Evolutionary conservation across 2,329 filamentous ascomycete genomes (phyloP).

Genomic region (Acrocalymma vagum): DNA sequence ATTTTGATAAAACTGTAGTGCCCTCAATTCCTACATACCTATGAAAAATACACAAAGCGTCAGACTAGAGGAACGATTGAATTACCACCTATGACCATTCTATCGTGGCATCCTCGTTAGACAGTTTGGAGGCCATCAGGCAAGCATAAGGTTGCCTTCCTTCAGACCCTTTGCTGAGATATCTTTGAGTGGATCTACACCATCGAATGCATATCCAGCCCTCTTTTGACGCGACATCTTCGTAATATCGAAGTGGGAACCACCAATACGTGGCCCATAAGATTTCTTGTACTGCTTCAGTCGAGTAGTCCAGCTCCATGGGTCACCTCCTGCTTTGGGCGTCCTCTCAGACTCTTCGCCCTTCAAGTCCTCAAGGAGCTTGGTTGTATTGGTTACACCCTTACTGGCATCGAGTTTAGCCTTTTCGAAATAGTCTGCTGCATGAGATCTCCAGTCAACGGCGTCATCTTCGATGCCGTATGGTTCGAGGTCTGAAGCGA

Average conservation of each 20-base stretch:
- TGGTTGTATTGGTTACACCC: constrained; percentile 10
- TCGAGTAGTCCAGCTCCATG: constrained; percentile 15
- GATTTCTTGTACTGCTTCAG: constrained; percentile 11
- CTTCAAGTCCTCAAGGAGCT: constrained; percentile 13
- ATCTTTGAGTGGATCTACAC: constrained; percentile 15
- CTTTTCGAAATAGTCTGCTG: constrained; percentile 19
- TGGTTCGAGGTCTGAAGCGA: background rate
- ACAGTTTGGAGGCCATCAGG: too few relatives aligned
- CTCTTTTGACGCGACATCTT: constrained; percentile 20
- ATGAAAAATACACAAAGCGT: too few relatives aligned
- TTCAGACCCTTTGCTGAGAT: constrained; percentile 16
- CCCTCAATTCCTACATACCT: too few relatives aligned
- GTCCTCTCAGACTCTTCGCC: constrained; percentile 1
- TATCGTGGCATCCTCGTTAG: too few relatives aligned
- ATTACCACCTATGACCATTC: too few relatives aligned
- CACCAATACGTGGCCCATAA: constrained; percentile 11
- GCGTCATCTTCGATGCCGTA: constrained; percentile 17
- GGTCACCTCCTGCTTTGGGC: constrained; percentile 7
- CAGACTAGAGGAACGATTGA: too few relatives aligned
- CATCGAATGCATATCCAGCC: constrained; percentile 13
- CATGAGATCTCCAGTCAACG: constrained; percentile 12
- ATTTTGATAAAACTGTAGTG: too few relatives aligned
- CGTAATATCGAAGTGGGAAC: constrained; percentile 19
- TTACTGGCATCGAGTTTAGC: constrained; percentile 11
- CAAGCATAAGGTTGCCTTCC: constrained; percentile 10